phyloP scores from a whole-genome alignment of 345 rosid species.

The Psidium friedrichsthalianum region DNA sequence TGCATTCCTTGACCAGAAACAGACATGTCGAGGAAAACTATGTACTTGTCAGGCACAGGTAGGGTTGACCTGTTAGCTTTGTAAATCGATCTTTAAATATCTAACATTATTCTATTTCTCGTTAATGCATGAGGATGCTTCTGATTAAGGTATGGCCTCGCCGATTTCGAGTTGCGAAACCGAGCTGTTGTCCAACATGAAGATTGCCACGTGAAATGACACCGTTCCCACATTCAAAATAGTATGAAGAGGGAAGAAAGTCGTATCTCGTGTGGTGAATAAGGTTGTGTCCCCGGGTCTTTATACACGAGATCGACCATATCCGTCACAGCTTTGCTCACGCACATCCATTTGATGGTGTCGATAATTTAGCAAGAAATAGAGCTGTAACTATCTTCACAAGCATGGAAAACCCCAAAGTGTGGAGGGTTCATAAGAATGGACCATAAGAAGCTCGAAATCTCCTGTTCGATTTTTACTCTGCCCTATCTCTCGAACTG shows the following conservation, averaged over 20 bases:
- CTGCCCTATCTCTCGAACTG: neutral
- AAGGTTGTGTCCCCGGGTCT: neutral
- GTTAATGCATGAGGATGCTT: neutral
- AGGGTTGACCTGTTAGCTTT: neutral
- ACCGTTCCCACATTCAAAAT: neutral
- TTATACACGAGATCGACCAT: neutral
- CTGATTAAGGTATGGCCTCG: neutral
- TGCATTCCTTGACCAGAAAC: neutral
- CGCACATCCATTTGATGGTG: neutral
- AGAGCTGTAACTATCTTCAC: neutral
- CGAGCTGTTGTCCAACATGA: neutral
- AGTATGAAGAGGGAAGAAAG: neutral
- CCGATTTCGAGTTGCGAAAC: neutral
- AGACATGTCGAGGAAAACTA: neutral
- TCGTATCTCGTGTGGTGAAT: neutral
- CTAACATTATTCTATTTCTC: neutral
- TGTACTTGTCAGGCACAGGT: neutral
- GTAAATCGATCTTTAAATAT: neutral
- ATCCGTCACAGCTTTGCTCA: neutral
- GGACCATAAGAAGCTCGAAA: neutral
- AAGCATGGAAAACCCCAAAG: neutral
- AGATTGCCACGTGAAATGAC: neutral
- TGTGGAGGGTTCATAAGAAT: neutral
- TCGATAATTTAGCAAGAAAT: neutral
- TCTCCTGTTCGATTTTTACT: neutral